Base-by-base conservation (phyloP, 129 eudicot species). In the sunflower (Helianthus annuus) region DNA sequence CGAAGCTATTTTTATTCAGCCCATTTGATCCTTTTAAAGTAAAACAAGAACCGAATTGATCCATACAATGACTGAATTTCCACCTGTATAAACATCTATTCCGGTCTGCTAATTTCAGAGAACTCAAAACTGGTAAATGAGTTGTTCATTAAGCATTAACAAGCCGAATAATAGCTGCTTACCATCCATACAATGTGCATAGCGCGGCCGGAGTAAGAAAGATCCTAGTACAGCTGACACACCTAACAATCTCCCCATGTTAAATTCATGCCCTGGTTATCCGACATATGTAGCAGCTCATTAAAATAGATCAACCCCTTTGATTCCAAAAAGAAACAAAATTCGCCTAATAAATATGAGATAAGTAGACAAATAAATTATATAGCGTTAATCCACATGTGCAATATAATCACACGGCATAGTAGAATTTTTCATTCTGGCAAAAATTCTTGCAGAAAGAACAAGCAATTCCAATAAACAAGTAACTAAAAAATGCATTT, bases 151-250 rank as follows among this genome's bases (percentile, higher is more conserved):
- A 60, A 72, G 70, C 68, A 42, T 65, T n/a, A n/a, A n/a, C n/a
- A n/a, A n/a, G n/a, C n/a, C n/a, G n/a, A n/a, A 64, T 59, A 60
- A n/a, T 58, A 64, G 64, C 44, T 58, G 62, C 86, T 79, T 79
- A 87, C 92, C 92, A 73, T 84, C 81, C 66, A 67, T 68, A 72
- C 79, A 84, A 66, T 77, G 56, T 46, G 83, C 72, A 39, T 68
- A 53, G 27, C 68, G 77, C 39, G 92, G 79, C 57, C 73, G 69
- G 67, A 83, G 74, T 60, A 76, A 65, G 45, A 83, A 74, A 10
- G 79, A 78, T 71, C 91, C 91, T 70, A 86, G 68, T 67, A 70
- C 80, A 80, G 77, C 68, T 70, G 80, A 86, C 66, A 79, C 71
- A 22, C 83, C 84, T 45, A 81, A 48, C 27, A 83, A 29, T 40